phyloP scores from a whole-genome alignment of 441 rosid genomes.

The Melastoma candidum region DNA sequence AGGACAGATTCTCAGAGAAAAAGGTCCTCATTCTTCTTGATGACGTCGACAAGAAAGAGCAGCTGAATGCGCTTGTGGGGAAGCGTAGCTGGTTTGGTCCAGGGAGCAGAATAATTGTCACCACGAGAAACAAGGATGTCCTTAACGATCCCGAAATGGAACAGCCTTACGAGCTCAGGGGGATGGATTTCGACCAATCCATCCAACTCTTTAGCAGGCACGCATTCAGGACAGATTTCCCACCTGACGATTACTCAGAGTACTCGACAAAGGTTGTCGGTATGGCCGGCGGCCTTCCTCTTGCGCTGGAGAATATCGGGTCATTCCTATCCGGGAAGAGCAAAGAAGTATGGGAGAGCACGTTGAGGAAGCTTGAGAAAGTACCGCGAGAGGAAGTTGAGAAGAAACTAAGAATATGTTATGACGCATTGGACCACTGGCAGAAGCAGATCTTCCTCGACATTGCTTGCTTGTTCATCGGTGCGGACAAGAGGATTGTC shows the following conservation, averaged over 20 bases:
- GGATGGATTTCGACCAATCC: slow-evolving; percentile 14
- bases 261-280: slow-evolving; percentile 12
- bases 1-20: slow-evolving; percentile 13
- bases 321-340: slow-evolving; percentile 12
- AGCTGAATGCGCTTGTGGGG: slow-evolving; percentile 6
- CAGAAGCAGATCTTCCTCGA: slow-evolving; percentile 17
- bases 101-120: slow-evolving; percentile 13
- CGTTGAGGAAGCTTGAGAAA: slow-evolving; percentile 8
- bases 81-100: slow-evolving; percentile 15
- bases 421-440: slow-evolving; percentile 15
- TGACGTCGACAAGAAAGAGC: slow-evolving; percentile 10
- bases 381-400: slow-evolving; percentile 2
- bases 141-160: slow-evolving; percentile 12
- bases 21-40: slow-evolving; percentile 15
- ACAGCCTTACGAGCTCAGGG: slow-evolving; percentile 7
- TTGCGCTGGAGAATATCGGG: slow-evolving; percentile 14
- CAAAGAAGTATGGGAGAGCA: slow-evolving; percentile 12
- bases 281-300: slow-evolving; percentile 12
- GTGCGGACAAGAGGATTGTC: slow-evolving; percentile 12
- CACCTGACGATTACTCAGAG: slow-evolving; percentile 8
- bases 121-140: slow-evolving; percentile 12
- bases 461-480: slow-evolving; percentile 14
- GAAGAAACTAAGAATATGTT: slow-evolving; percentile 9
- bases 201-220: slow-evolving; percentile 15
- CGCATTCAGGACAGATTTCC: slow-evolving; percentile 11